phyloP scores from a whole-genome alignment of 192 early-diverging fungal genomes.

The Backusella tarrabulga region DNA sequence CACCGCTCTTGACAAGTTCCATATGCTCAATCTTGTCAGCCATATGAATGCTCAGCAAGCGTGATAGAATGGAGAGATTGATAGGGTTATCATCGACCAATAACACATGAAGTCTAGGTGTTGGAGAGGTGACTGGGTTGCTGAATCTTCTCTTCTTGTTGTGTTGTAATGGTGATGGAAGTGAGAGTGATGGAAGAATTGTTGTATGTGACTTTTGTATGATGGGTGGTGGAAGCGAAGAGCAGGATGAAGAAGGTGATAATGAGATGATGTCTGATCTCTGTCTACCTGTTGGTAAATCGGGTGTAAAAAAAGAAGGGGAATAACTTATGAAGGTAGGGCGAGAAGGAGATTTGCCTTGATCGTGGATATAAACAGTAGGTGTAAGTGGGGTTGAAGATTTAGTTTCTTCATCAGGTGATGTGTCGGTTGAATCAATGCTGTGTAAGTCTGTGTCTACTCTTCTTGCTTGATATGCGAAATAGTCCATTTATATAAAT shows the following conservation, averaged over 20 bases:
- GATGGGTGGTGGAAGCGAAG: conserved; percentile 11
- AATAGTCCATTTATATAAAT: conserved; percentile 18
- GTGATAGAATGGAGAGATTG: conserved; percentile 59
- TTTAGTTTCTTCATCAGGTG: neutral
- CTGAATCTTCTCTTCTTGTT: conserved; percentile 7
- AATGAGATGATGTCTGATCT: neutral
- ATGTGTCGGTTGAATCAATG: neutral
- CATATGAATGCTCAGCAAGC: conserved; percentile 55
- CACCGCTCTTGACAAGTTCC: conserved; percentile 48
- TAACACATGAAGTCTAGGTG: conserved; percentile 33
- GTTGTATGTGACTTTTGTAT: neutral
- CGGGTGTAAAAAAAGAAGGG: neutral
- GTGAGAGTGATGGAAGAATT: neutral
- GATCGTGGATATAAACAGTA: conserved; percentile 9
- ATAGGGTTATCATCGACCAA: conserved; percentile 70
- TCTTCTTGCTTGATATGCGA: conserved; percentile 14
- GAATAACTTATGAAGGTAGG: neutral
- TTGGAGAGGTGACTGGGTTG: neutral
- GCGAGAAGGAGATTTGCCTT: neutral
- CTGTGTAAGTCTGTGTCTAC: neutral
- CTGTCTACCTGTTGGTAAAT: neutral
- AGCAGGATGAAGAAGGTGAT: neutral
- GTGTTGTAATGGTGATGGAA: conserved; percentile 3
- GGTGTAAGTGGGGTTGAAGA: conserved; percentile 12
- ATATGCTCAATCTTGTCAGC: conserved; percentile 41